These are phyloP conservation scores for Eucalyptus decipiens DNA, from an alignment of 345 rosid genomes.

Conservation along the genomic window DNA sequence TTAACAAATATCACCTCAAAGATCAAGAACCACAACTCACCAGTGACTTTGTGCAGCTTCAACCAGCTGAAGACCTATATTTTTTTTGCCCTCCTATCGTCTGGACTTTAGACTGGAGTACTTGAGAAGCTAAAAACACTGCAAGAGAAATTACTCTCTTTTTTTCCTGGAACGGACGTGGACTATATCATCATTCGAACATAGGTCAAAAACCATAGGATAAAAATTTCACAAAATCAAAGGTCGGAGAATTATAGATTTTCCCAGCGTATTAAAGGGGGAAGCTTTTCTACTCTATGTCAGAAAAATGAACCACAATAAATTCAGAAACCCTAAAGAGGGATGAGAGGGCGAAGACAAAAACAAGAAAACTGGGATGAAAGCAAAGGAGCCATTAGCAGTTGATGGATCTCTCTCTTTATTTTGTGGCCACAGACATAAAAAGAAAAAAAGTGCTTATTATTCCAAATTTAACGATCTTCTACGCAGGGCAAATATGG, in stretches of 20 bases:
- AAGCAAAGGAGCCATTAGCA: neutral
- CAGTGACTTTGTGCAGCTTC: neutral
- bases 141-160: neutral
- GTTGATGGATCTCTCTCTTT: neutral
- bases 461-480: neutral
- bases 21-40: neutral
- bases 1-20: neutral
- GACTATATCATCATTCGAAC: neutral
- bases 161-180: neutral
- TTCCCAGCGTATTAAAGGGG: neutral
- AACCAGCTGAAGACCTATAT: neutral
- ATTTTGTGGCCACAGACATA: neutral
- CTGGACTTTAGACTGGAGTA: neutral
- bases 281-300: neutral
- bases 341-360: neutral
- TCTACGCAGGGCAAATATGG: neutral
- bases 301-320: neutral
- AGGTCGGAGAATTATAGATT: neutral
- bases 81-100: neutral
- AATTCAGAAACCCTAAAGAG: neutral
- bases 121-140: neutral
- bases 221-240: neutral
- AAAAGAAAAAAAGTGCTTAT: neutral
- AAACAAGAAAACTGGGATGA: neutral
- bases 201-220: neutral